A percentile compares a stretch with the other conserved stretches of the same genome.
Evolutionary conservation across 2,329 filamentous ascomycete genomes (phyloP).

Genomic region (Mycocentrospora acerina): DNA sequence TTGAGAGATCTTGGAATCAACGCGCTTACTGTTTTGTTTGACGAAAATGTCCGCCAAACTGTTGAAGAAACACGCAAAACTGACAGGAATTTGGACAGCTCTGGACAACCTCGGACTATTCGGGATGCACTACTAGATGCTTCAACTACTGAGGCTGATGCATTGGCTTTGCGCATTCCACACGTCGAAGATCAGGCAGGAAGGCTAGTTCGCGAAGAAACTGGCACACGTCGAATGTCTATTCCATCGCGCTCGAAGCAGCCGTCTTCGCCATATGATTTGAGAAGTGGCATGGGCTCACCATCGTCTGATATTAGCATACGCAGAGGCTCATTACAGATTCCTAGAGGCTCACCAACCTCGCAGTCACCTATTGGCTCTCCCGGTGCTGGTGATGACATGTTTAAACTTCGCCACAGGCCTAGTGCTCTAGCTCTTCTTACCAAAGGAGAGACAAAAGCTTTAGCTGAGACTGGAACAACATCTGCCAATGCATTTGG

Average conservation of each 20-base stretch:
- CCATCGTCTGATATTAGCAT: slow-evolving; percentile 37
- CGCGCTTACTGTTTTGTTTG: slow-evolving; percentile 89
- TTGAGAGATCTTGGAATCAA: slow-evolving; percentile 75
- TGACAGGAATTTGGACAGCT: slow-evolving; percentile 32
- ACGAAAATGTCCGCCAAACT: slow-evolving; percentile 62
- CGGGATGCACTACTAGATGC: slow-evolving; percentile 89
- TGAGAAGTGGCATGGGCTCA: slow-evolving; percentile 19
- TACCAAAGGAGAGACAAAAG: slow-evolving; percentile 60
- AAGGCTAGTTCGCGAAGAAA: slow-evolving; percentile 32
- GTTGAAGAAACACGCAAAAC: slow-evolving; percentile 40
- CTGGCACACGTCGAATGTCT: slow-evolving; percentile 16
- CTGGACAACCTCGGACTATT: slow-evolving; percentile 68
- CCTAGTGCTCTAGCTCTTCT: slow-evolving; percentile 63
- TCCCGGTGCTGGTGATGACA: slow-evolving; percentile 31
- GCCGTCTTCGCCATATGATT: slow-evolving; percentile 15
- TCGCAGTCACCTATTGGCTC: slow-evolving; percentile 35
- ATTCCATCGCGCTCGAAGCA: slow-evolving; percentile 25
- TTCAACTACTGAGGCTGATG: slow-evolving; percentile 80
- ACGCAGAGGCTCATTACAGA: slow-evolving; percentile 36
- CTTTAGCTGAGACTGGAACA: slow-evolving; percentile 64
- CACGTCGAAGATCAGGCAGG: slow-evolving; percentile 45
- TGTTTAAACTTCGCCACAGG: slow-evolving; percentile 48
- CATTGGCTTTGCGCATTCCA: slow-evolving; percentile 50
- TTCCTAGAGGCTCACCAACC: slow-evolving; percentile 26
- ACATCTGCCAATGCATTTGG: slow-evolving; percentile 66